Evolutionary conservation across 2,329 filamentous ascomycete genomes (phyloP).

Genomic region (Diaporthe citri): DNA sequence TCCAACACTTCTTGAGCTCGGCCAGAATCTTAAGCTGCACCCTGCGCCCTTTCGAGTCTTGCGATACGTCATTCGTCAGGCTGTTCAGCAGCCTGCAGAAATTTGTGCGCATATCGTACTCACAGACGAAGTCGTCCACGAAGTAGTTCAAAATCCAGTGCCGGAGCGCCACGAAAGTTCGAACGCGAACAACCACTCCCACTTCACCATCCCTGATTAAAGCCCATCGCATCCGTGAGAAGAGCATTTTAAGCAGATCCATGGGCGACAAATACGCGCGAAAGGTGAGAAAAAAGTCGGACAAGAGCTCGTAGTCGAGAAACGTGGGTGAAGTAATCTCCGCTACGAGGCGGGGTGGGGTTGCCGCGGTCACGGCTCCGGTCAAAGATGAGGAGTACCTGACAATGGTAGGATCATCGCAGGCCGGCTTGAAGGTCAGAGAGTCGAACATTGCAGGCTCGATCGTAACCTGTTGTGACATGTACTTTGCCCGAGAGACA

Average conservation of each 20-base stretch:
- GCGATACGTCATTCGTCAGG: conserved; percentile 67
- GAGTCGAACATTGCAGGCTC: conserved; percentile 85
- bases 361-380: conserved; percentile 87
- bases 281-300: conserved; percentile 97
- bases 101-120: conserved; percentile 77
- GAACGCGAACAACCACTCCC: conserved; percentile 93
- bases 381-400: conserved; percentile 80
- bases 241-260: conserved; percentile 84
- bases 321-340: conserved; percentile 97
- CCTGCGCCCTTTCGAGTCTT: conserved; percentile 59
- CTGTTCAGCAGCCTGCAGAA: conserved; percentile 88
- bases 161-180: conserved; percentile 93
- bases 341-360: conserved; percentile 89
- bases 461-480: conserved; percentile 65
- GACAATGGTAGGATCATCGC: conserved; percentile 84
- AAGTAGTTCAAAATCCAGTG: conserved; percentile 99
- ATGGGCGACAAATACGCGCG: conserved; percentile 84
- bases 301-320: conserved; percentile 95
- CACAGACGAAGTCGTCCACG: conserved; percentile 88
- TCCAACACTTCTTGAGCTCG: conserved; percentile 98
- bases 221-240: conserved; percentile 90
- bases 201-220: conserved; percentile 83
- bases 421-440: conserved; percentile 82
- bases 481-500: conserved; percentile 59
- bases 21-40: conserved; percentile 85